phyloP scores from a whole-genome alignment of 345 rosid species.

The Erucastrum elatum region DNA sequence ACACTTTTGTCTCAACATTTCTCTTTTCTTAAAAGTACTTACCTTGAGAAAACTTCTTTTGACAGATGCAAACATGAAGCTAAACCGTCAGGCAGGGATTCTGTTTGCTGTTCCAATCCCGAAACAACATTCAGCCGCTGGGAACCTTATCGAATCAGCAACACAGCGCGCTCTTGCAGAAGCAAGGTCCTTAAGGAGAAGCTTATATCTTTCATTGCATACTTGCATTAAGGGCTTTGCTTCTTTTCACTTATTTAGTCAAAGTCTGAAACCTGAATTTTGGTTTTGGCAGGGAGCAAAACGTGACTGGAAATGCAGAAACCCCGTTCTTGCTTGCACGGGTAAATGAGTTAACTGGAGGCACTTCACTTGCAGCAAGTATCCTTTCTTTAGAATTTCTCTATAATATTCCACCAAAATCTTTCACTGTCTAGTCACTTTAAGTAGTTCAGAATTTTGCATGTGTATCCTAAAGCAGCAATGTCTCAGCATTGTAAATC shows the following conservation, averaged over 20 bases:
- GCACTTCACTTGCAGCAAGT: slow-evolving; percentile 82
- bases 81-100: slow-evolving; percentile 73
- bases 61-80: slow-evolving; percentile 72
- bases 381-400: slow-evolving; percentile 58
- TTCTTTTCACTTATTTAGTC: background rate
- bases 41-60: slow-evolving; percentile 15
- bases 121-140: slow-evolving; percentile 72
- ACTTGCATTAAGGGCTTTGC: slow-evolving; percentile 2
- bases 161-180: slow-evolving; percentile 68
- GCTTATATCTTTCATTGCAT: background rate
- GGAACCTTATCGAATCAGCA: slow-evolving; percentile 74
- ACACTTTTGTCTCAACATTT: slow-evolving; percentile 32
- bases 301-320: slow-evolving; percentile 77
- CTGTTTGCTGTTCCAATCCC: slow-evolving; percentile 85
- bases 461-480: background rate
- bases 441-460: background rate
- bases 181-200: slow-evolving; percentile 57
- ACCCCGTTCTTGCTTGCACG: slow-evolving; percentile 88
- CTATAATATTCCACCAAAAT: background rate
- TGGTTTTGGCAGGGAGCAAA: slow-evolving; percentile 57
- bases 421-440: background rate
- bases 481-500: slow-evolving; percentile 10
- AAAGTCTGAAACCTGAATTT: background rate
- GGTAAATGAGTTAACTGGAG: slow-evolving; percentile 79
- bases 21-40: background rate